Conservation (phyloP, 2,329 filamentous ascomycete genomes). For the Lachnellula subtilissima region DNA sequence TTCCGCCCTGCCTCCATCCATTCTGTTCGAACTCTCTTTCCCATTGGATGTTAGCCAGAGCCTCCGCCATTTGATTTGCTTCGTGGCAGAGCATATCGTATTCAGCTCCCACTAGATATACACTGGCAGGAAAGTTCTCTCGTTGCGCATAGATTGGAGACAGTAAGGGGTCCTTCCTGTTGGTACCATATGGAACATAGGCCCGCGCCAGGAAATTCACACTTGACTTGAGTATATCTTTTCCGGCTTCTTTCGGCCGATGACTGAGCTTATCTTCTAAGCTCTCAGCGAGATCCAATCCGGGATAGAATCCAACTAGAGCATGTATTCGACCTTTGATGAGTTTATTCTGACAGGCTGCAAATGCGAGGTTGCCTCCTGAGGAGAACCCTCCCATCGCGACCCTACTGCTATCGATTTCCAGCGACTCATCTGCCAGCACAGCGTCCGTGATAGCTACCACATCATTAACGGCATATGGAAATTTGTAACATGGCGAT, state of each 20-base stretch:
- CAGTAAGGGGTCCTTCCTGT: constrained; percentile 20
- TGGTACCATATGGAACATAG: constrained; percentile 14
- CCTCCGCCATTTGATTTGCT: constrained; percentile 16
- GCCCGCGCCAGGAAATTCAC: constrained; percentile 13
- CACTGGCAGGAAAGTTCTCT: constrained; percentile 12
- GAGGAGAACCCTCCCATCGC: constrained; percentile 46
- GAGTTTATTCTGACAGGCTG: constrained; percentile 35
- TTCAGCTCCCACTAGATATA: constrained; percentile 19
- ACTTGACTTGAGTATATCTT: constrained; percentile 11
- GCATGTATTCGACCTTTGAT: constrained; percentile 32
- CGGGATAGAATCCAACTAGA: constrained; percentile 40
- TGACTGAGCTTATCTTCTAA: constrained; percentile 25
- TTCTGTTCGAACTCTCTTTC: constrained; percentile 1
- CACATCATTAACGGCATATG: constrained; percentile 40
- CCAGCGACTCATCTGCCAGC: constrained; percentile 39
- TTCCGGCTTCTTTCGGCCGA: constrained; percentile 20
- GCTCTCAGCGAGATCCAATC: constrained; percentile 35
- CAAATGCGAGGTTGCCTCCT: constrained; percentile 44
- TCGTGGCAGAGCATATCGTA: constrained; percentile 24
- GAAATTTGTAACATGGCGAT: constrained; percentile 42
- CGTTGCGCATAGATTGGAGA: constrained; percentile 13
- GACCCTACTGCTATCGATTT: constrained; percentile 39
- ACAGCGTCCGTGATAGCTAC: constrained; percentile 39
- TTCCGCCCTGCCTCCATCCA: constrained; percentile 9
- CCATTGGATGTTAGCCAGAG: constrained; percentile 9